Evolutionary conservation across 257 asterid genomes (phyloP), one percentile per base, ranked within the genome.

Genomic region (Paraleonurus japonicus): DNA sequence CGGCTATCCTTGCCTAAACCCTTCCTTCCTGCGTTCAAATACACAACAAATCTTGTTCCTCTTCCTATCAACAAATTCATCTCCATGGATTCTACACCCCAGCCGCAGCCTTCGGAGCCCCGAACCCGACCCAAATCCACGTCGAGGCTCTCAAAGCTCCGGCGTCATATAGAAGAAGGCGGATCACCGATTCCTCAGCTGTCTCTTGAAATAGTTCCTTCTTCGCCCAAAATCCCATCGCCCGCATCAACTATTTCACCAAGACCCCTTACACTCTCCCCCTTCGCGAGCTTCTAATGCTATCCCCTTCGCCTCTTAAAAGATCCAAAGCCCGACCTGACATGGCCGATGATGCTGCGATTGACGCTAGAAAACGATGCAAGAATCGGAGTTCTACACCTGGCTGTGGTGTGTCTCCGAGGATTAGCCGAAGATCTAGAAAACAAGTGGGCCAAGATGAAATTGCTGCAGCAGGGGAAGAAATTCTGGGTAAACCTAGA

Each of bases 361-460:
- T 78, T 16, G 97, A 85, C 71, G 74, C 60, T 8, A 72, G 86
- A 16, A 85, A 84, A 70, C 85, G 83, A 70, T 55, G 76, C 81
- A 94, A 84, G 83, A 84, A 35, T 23, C 77, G 86, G 60, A 87
- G 61, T 60, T 68, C 80, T 45, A 59, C 69, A 0, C 19, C 73
- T 20, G 81, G 74, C 0, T 74, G 77, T 0, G 78, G 67, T 17
- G 82, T 81, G 19, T 90, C 98, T 19, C 97, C 96, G 2, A 85
- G 95, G 77, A 71, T 75, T 57, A 54, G 5, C 28, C 81, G 92
- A 45, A 76, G 96, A 58, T 88, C 96, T 8, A 68, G 96, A 45
- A 82, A 89, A 53, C 69, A 86, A 65, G 58, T 84, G 65, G 98
- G 92, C 73, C 92, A 85, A 32, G 96, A 89, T 58, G 97, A 92